Base-by-base conservation (phyloP, 352 stramenopile species). In the Pythium myriotylum region DNA sequence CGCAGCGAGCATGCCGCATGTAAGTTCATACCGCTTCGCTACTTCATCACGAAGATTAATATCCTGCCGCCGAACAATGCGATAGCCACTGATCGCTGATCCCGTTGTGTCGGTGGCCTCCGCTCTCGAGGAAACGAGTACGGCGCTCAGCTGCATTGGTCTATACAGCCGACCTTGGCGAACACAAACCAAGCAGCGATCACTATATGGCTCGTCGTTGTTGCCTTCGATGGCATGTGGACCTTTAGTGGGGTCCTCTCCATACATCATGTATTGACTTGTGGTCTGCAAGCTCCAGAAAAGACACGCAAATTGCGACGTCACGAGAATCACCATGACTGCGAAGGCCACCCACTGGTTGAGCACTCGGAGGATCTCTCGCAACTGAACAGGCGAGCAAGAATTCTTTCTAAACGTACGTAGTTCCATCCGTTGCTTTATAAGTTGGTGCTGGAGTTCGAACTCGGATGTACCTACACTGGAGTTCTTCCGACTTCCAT, bases 131-230 rank as follows among this genome's bases (percentile, higher is more conserved):
- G 41, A 42, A 4, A 35, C 13, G n/a, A 86, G 51, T 26, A 71
- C 57, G 9, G 73, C 68, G 20, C 70, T 74, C 3, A 87, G 62
- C 17, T 77, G 59, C 8, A 74, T 51, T 17, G 77, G 65, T 42
- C 70, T 60, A 47, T 79, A 82, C 14, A 73, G 62, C 0, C 63
- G 55, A 9, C 75, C 77, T 32, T 77, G 60, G 12, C 63, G 67
- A 1, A 83, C 59, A 41, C 80, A 87, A 13, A 67, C 73, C 16
- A 89, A 7, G 0, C 74, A 5, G 7, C 80, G 77, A 42, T 87
- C 80, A 3, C 67, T 74, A 50, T 73, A 82, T 3, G 70, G 73
- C 20, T 81, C 77, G 29, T 87, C 79, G 54, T 86, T 85, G 39
- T 39, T 50, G 35, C 73, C 72, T 13, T 45, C 52, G 19, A 71